Evolutionary conservation across 2,329 filamentous ascomycete genomes (phyloP).

Genomic region (Curvularia hawaiiensis): DNA sequence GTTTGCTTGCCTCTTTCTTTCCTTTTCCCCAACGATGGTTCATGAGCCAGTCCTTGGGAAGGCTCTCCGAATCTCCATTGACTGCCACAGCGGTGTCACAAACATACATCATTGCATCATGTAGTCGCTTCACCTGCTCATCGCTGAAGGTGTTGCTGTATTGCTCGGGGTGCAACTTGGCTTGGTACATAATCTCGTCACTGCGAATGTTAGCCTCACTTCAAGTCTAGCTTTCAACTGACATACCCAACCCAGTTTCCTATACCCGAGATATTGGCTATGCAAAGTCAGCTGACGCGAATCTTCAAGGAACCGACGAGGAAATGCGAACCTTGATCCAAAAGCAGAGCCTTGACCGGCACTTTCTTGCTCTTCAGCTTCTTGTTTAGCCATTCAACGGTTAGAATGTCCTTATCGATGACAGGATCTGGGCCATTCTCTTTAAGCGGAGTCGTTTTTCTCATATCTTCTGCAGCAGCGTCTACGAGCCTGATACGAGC

Average conservation of each 20-base stretch:
- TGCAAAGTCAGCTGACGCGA: not conserved
- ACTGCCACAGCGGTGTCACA: conserved; percentile 79
- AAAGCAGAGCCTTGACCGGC: conserved; percentile 84
- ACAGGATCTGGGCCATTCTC: conserved; percentile 96
- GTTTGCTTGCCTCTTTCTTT: conserved; percentile 69
- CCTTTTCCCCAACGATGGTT: conserved; percentile 89
- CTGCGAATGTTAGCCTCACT: conserved; percentile 28
- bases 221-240: not conserved
- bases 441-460: conserved; percentile 76
- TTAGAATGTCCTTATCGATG: conserved; percentile 77
- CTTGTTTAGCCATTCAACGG: conserved; percentile 72
- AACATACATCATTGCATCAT: conserved; percentile 76
- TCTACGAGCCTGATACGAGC: conserved; percentile 81
- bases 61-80: conserved; percentile 80
- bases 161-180: conserved; percentile 88
- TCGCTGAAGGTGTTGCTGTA: conserved; percentile 83
- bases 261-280: conserved; percentile 81
- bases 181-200: conserved; percentile 91
- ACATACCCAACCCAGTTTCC: conserved; percentile 90
- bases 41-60: conserved; percentile 86
- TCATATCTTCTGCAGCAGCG: conserved; percentile 75
- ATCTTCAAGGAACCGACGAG: not conserved
- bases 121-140: conserved; percentile 71
- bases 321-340: conserved; percentile 67
- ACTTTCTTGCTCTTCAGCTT: conserved; percentile 79